Evolutionary conservation across 306 rosid species (phyloP), one percentile per base, ranked within the genome.

Genomic region (Trifolium subterraneum): DNA sequence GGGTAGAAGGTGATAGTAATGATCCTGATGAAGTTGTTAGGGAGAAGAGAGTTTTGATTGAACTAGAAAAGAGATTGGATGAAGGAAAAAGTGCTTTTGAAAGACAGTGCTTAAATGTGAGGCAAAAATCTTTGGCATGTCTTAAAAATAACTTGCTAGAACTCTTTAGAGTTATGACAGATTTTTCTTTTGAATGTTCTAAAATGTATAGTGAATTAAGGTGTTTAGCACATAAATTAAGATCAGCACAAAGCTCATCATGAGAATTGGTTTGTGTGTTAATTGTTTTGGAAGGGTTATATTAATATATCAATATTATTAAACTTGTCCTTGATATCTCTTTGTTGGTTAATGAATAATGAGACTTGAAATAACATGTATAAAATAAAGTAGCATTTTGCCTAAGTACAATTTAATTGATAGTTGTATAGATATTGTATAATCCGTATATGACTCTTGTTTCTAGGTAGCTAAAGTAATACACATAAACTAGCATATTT

Each of bases 71-170:
- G 86, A 88, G 89, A 79, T 80, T 90, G 84, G 93, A 90, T 52
- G 85, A 83, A 0, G 96, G 88, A 55, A 82, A 83, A 70, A 89
- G 87, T 36, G 80, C 84, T 22, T 82, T 86, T 69, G 79, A 22
- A 71, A 85, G 38, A 79, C 90, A 80, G 7, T 78, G 96, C 80
- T 38, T 35, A 42, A 87, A 88, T 48, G 97, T 92, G 76, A 88
- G 99, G 78, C 90, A 90, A 70, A 94, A 94, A 86, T 84, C 99
- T 25, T 56, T 92, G 36, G 77, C 18, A 12, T 87, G 87, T 82
- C 86, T 94, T 15, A 83, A 78, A 81, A 82, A 62, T 72, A 81
- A 83, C 73, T 75, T 92, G 87, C 96, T 96, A 3, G 96, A 90
- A 42, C 96, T 94, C 54, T 88, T 92, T 64, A 72, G 87, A 83